Conservation (phyloP, 1,139 yeast genomes). For the Kurtzmaniella quercitrusa region DNA sequence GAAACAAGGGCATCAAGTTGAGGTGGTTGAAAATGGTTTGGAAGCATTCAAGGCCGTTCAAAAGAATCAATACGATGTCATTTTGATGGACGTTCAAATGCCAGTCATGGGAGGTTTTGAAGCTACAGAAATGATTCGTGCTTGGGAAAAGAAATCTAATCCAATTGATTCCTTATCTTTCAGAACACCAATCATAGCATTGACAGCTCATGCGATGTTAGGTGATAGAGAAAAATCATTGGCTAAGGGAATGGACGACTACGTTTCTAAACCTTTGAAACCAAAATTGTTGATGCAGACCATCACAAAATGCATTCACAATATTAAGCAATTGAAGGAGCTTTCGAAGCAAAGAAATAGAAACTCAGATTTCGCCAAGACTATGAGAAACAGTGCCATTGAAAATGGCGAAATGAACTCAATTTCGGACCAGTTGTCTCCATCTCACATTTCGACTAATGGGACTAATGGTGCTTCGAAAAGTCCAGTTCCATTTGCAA, state of each 20-base stretch:
- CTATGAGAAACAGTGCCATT: constrained; percentile 35
- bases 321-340: constrained; percentile 55
- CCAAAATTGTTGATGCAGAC: constrained; percentile 81
- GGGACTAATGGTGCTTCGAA: constrained; percentile 11
- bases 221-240: constrained; percentile 84
- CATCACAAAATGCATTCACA: constrained; percentile 76
- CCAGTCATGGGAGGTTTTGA: constrained; percentile 95
- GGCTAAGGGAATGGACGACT: constrained; percentile 89
- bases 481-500: constrained; percentile 12
- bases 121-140: constrained; percentile 80
- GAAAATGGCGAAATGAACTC: constrained; percentile 17
- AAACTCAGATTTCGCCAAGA: constrained; percentile 46
- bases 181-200: constrained; percentile 81
- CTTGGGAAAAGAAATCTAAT: constrained; percentile 79
- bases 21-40: constrained; percentile 80
- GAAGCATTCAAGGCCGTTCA: constrained; percentile 79
- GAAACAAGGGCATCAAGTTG: constrained; percentile 77
- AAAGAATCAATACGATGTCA: constrained; percentile 66
- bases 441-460: constrained; percentile 9
- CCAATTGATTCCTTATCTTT: constrained; percentile 63
- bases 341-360: constrained; percentile 48
- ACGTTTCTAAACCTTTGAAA: constrained; percentile 79
- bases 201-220: constrained; percentile 90
- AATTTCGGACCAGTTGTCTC: constrained; percentile 12
- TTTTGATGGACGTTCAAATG: constrained; percentile 92